phyloP scores from a whole-genome alignment of 169 alveolate species.

The Plasmodium berghei region DNA sequence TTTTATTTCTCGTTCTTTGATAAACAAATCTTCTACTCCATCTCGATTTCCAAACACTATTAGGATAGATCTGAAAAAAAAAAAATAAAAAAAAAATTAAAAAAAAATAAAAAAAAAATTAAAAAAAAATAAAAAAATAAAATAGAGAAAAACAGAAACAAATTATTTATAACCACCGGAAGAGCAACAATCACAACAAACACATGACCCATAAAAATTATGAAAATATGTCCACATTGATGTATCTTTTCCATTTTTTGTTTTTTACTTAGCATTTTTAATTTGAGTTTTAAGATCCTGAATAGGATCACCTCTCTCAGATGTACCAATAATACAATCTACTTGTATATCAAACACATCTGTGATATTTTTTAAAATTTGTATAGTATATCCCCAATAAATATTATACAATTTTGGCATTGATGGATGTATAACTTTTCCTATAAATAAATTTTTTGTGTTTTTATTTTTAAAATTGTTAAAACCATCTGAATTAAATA shows the following conservation, averaged over 20 bases:
- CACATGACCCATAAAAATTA: too few species aligned
- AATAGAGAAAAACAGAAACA: background rate
- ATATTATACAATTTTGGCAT: constrained; percentile 43
- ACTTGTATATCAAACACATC: constrained; percentile 45
- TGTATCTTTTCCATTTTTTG: background rate
- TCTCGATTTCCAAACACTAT: constrained; percentile 68
- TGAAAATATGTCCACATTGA: background rate
- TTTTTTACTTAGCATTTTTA: constrained; percentile 15
- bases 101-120: background rate
- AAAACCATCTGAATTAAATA: constrained; percentile 32
- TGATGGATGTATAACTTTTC: constrained; percentile 52
- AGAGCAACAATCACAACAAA: background rate
- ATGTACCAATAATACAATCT: constrained; percentile 59
- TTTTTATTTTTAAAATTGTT: constrained; percentile 38
- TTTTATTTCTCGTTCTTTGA: constrained; percentile 33
- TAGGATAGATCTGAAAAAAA: constrained; percentile 35
- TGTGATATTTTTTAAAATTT: constrained; percentile 50
- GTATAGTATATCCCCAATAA: constrained; percentile 70
- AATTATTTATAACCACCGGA: background rate
- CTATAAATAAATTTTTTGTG: constrained; percentile 37
- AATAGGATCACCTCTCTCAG: constrained; percentile 43
- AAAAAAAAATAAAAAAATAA: background rate
- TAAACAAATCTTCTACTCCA: constrained; percentile 45
- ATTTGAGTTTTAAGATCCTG: background rate
- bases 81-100: background rate